phyloP scores from a whole-genome alignment of 1,139 yeast genomes.

The Geotrichum reessii region DNA sequence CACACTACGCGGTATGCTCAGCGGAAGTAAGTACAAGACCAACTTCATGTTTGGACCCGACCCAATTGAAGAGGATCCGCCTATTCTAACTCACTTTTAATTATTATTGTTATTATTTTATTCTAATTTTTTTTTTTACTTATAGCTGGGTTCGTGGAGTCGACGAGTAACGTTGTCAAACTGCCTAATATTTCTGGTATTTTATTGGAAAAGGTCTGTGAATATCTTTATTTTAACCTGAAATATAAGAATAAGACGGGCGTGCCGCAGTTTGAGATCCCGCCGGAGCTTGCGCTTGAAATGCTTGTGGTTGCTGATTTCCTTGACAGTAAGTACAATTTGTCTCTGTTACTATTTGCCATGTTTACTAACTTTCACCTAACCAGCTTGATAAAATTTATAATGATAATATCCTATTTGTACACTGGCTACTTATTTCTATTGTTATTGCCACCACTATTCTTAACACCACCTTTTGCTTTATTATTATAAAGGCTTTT shows the following conservation, averaged over 20 bases:
- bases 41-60: constrained; percentile 19
- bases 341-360: not conserved
- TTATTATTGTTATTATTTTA: no score
- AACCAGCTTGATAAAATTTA: not conserved
- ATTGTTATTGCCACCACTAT: not conserved
- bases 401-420: not conserved
- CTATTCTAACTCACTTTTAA: constrained; percentile 3
- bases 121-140: not conserved
- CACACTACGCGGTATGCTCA: constrained; percentile 65
- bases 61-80: not conserved
- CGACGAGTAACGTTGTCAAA: constrained; percentile 44
- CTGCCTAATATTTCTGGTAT: constrained; percentile 63
- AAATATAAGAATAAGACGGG: constrained; percentile 60
- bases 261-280: constrained; percentile 81
- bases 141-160: constrained; percentile 43
- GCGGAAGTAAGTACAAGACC: constrained; percentile 28
- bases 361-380: not conserved
- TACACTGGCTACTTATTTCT: not conserved
- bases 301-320: constrained; percentile 87
- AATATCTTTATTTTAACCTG: constrained; percentile 71
- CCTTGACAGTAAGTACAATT: constrained; percentile 48
- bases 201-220: constrained; percentile 74
- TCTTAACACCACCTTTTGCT: not conserved
- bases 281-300: constrained; percentile 91
- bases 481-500: not conserved